These are phyloP conservation scores for Hypoxylon sp. DNA, from an alignment of 2,329 filamentous ascomycete species.

Conservation along the genomic window DNA sequence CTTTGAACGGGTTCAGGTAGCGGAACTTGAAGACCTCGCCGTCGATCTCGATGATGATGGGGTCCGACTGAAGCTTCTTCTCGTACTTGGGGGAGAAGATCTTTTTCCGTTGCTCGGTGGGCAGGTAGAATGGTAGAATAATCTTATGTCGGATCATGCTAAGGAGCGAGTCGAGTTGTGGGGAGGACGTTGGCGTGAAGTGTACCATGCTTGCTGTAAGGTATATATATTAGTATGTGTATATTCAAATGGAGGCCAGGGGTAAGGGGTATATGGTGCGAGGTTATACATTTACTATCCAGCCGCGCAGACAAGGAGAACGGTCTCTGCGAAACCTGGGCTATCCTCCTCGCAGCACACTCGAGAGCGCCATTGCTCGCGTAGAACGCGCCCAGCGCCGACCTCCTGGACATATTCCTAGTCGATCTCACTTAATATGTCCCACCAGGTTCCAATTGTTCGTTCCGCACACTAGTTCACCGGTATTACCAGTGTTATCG, in stretches of 20 bases:
- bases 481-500: not conserved
- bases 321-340: slow-evolving; percentile 40
- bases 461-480: slow-evolving; percentile 5
- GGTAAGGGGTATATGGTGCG: not conserved
- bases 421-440: not conserved
- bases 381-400: slow-evolving; percentile 47
- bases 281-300: slow-evolving; percentile 45
- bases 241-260: not conserved
- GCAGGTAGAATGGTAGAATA: slow-evolving; percentile 73
- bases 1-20: slow-evolving; percentile 59
- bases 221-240: slow-evolving; percentile 15
- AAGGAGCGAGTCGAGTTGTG: slow-evolving; percentile 67
- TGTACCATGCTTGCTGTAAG: slow-evolving; percentile 53
- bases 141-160: slow-evolving; percentile 67
- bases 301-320: slow-evolving; percentile 49
- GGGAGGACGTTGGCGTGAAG: slow-evolving; percentile 66
- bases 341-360: slow-evolving; percentile 45
- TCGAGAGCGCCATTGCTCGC: slow-evolving; percentile 47
- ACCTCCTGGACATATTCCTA: slow-evolving; percentile 48
- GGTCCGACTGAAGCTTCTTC: slow-evolving; percentile 65
- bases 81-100: slow-evolving; percentile 64
- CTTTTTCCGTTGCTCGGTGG: slow-evolving; percentile 64
- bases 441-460: slow-evolving; percentile 6
- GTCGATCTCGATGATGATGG: slow-evolving; percentile 70
- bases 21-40: slow-evolving; percentile 67